Evolutionary conservation across 345 rosid genomes (phyloP).

Genomic region (Atalantia buxifolia): DNA sequence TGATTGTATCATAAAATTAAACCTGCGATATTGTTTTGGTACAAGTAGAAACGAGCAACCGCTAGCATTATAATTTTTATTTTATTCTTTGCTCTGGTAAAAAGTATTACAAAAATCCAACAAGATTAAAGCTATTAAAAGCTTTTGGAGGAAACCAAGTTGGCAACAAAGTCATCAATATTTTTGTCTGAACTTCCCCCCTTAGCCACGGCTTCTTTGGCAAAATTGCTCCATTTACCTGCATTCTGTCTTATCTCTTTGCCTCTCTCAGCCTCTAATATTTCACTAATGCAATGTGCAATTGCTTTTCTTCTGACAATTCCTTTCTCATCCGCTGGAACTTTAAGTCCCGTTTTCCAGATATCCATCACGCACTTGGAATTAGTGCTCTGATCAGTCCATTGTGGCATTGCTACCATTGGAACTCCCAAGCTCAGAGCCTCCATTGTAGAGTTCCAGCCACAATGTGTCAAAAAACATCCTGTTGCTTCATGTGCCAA

Average conservation of each 20-base stretch:
- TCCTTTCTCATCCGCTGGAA: slow-evolving; percentile 11
- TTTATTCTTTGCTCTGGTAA: too few species aligned
- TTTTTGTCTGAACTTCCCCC: slow-evolving; percentile 34
- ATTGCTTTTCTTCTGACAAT: slow-evolving; percentile 19
- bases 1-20: too few species aligned
- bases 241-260: slow-evolving; percentile 24
- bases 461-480: slow-evolving; percentile 46
- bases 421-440: slow-evolving; percentile 49
- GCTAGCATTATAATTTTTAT: too few species aligned
- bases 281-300: slow-evolving; percentile 19
- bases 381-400: slow-evolving; percentile 45
- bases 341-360: slow-evolving; percentile 36
- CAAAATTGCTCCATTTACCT: slow-evolving; percentile 27
- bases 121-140: not conserved
- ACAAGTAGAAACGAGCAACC: too few species aligned
- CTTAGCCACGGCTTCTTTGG: slow-evolving; percentile 21
- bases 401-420: slow-evolving; percentile 42
- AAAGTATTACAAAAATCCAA: not conserved
- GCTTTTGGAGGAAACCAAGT: slow-evolving; percentile 9
- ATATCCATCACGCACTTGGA: slow-evolving; percentile 38
- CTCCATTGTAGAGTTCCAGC: slow-evolving; percentile 39
- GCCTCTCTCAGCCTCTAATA: slow-evolving; percentile 31
- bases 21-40: too few species aligned
- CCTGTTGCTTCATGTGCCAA: slow-evolving; percentile 28
- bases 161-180: slow-evolving; percentile 24